phyloP scores from a whole-genome alignment of 768 basidiomycete genomes.

The Rhizopogon rudus region DNA sequence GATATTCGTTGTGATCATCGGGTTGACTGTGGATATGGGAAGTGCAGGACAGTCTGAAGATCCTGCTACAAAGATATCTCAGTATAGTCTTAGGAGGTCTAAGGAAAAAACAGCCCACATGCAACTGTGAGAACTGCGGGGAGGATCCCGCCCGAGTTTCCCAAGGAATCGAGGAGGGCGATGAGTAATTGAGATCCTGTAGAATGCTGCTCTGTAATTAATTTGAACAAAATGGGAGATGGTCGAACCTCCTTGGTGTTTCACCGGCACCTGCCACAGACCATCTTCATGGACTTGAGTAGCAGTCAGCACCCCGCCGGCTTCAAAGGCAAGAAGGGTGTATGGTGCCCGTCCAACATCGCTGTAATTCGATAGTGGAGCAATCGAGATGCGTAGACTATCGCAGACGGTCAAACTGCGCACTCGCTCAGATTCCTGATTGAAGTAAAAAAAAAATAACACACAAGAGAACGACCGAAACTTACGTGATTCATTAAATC shows the following conservation, averaged over 20 bases:
- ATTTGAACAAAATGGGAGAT: not conserved
- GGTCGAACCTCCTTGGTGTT: constrained; percentile 35
- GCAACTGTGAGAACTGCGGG: constrained; percentile 30
- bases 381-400: constrained; percentile 6
- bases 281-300: constrained; percentile 25
- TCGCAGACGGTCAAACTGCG: constrained; percentile 12
- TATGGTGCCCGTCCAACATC: constrained; percentile 29
- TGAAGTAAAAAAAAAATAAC: not conserved
- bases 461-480: not conserved
- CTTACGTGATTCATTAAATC: constrained; percentile 1
- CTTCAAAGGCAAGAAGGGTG: constrained; percentile 37
- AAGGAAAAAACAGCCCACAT: constrained; percentile 16
- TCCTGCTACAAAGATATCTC: constrained; percentile 18
- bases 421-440: not conserved
- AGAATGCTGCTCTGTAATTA: not conserved
- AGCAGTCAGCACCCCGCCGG: constrained; percentile 30
- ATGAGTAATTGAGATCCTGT: constrained; percentile 41
- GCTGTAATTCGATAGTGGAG: not conserved
- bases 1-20: constrained; percentile 33
- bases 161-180: constrained; percentile 39
- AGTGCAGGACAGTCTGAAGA: constrained; percentile 19
- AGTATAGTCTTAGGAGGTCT: not conserved
- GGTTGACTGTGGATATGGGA: constrained; percentile 18
- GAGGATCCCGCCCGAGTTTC: constrained; percentile 37
- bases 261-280: constrained; percentile 28